Base-by-base conservation (phyloP, 768 basidiomycete genomes). In the Pleurotus salmoneostramineus region DNA sequence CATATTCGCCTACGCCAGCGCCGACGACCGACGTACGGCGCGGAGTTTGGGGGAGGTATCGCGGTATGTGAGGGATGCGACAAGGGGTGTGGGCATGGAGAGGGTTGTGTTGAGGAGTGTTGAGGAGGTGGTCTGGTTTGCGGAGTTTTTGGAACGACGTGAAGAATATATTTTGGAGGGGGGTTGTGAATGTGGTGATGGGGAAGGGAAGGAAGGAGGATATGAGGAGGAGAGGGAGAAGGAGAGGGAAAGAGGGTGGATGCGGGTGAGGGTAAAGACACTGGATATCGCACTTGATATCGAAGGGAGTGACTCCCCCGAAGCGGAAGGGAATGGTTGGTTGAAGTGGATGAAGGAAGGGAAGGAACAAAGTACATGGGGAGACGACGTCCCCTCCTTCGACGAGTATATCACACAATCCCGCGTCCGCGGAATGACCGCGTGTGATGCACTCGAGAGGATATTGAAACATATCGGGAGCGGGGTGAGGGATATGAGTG, bases 41-140 rank as follows among this genome's bases (percentile, higher is more conserved):
- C 68, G 72, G 6, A 65, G 72, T 5, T 67, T 75, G 10, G 69
- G 74, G 21, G 66, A 70, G 32, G 72, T 74, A 32, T 76, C 74
- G 40, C 62, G 64, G 27, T 66, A 61, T 59, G 64, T 74, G 54
- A 60, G 63, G 51, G 58, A 67, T 6, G 52, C 63, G 3, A 72
- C 74, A 5, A 43, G 58, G 27, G 64, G 58, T 11, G 62, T 64
- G 31, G n/a, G 52, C 10, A 14, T 55, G 14, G 36, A 55, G 40
- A n/a, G 52, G 40, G 40, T 55, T 27, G 40, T 55, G 5, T 31
- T 55, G 15, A 10, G n/a, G 17, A 43, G n/a, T 21, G 15, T 55
- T n/a, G 52, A 55, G 12, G 32, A 40, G 52, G 43, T 55, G 14
- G 15, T 42, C 4, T 17, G 15, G 6, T 55, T 55, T 32, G 52